Conservation (phyloP, 2,329 filamentous ascomycete genomes). For the Ophiostoma himal-ulmi region DNA sequence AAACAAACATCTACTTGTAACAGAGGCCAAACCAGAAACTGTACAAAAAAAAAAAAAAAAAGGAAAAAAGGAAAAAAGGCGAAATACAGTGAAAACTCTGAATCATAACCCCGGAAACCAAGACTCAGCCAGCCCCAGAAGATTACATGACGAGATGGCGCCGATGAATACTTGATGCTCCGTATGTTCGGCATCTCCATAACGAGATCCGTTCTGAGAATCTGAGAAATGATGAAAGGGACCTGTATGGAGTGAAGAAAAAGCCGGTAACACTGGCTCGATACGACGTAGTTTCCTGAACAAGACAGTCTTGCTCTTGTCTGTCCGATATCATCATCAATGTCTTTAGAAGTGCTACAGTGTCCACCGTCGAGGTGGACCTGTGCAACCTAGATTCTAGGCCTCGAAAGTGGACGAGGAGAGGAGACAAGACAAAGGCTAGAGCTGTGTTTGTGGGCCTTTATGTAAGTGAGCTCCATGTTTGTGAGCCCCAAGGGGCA, state of each 20-base stretch:
- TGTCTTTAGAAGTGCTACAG: background rate
- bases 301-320: background rate
- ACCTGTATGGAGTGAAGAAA: background rate
- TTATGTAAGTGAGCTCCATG: background rate
- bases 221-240: background rate
- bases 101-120: conserved; percentile 1
- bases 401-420: background rate
- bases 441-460: background rate
- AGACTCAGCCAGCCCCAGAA: conserved; percentile 7
- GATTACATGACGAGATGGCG: background rate
- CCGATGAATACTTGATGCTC: background rate
- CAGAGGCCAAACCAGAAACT: background rate
- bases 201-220: background rate
- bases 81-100: background rate
- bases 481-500: background rate
- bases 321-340: background rate
- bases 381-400: background rate
- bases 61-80: background rate
- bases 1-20: background rate
- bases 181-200: background rate
- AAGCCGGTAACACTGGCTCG: background rate
- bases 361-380: conserved; percentile 6
- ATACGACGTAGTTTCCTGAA: background rate
- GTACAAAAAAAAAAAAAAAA: background rate
- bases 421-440: background rate